A percentile compares a stretch with the other conserved stretches of the same genome.
Evolutionary conservation across 2,329 filamentous ascomycete genomes (phyloP).

Genomic region (Thelonectria discophora): DNA sequence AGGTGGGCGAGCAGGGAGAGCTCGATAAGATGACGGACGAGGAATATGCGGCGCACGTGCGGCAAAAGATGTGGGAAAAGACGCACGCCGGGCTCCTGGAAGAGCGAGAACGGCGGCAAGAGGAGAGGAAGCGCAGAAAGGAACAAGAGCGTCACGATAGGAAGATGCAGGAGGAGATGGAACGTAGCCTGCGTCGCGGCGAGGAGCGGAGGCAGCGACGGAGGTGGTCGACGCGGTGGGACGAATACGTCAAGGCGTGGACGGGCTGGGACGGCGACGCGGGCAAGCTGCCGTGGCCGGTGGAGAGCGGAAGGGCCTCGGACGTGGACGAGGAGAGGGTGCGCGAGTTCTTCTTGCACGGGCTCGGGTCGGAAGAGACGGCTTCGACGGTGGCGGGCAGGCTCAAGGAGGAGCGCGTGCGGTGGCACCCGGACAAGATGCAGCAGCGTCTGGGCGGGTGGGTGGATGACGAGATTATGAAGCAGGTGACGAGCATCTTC

Average conservation of each 20-base stretch:
- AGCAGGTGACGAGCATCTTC: slow-evolving; percentile 87
- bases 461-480: slow-evolving; percentile 77
- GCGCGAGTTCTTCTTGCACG: slow-evolving; percentile 71
- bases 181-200: slow-evolving; percentile 72
- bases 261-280: slow-evolving; percentile 56
- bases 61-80: slow-evolving; percentile 94
- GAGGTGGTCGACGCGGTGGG: slow-evolving; percentile 69
- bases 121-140: slow-evolving; percentile 59
- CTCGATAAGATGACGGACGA: slow-evolving; percentile 92
- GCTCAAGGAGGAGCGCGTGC: slow-evolving; percentile 85
- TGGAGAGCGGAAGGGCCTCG: slow-evolving; percentile 63
- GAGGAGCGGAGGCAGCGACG: slow-evolving; percentile 67
- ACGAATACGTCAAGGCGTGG: slow-evolving; percentile 73
- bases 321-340: slow-evolving; percentile 69
- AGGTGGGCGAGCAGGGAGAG: slow-evolving; percentile 57
- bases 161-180: slow-evolving; percentile 70
- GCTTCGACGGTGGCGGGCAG: slow-evolving; percentile 56
- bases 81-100: slow-evolving; percentile 85
- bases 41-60: slow-evolving; percentile 87
- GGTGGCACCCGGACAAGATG: slow-evolving; percentile 98
- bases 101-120: slow-evolving; percentile 72
- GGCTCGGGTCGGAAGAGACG: slow-evolving; percentile 53
- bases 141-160: slow-evolving; percentile 60
- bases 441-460: slow-evolving; percentile 84
- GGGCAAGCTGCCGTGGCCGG: slow-evolving; percentile 74